phyloP scores from a whole-genome alignment of 2,329 filamentous ascomycete genomes.

The Zopfia rhizophila region DNA sequence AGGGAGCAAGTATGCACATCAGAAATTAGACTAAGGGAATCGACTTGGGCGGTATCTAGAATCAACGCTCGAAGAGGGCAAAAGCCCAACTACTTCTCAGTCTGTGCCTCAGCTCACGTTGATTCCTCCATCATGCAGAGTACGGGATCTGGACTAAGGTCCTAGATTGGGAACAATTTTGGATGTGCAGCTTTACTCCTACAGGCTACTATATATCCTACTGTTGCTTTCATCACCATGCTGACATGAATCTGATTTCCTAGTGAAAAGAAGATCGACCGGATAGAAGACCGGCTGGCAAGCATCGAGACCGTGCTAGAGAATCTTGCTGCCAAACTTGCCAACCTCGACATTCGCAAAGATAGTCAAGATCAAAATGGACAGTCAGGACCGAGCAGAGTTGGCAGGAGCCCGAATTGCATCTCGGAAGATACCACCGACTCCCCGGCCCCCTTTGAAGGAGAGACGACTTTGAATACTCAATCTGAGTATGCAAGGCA shows the following conservation, averaged over 20 bases:
- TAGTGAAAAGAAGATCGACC: slow-evolving; percentile 65
- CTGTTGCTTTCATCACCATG: too few species aligned
- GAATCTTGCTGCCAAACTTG: slow-evolving; percentile 44
- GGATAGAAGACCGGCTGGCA: slow-evolving; percentile 61
- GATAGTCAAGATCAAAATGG: slow-evolving; percentile 33
- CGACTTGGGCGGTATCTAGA: too few species aligned
- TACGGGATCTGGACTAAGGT: too few species aligned
- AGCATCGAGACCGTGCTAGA: slow-evolving; percentile 59
- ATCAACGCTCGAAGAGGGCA: too few species aligned
- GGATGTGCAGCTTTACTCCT: too few species aligned
- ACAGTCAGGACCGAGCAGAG: slow-evolving; percentile 36
- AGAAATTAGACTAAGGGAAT: too few species aligned
- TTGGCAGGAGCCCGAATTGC: slow-evolving; percentile 22
- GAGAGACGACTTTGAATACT: slow-evolving; percentile 60
- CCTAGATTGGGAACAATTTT: too few species aligned
- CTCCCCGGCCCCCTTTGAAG: slow-evolving; percentile 55
- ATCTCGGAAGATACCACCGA: slow-evolving; percentile 35
- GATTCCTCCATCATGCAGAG: too few species aligned
- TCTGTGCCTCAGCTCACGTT: too few species aligned
- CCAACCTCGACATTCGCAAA: slow-evolving; percentile 35
- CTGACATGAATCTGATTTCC: too few species aligned
- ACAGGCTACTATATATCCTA: neutral
- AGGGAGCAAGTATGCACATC: slow-evolving; percentile 6
- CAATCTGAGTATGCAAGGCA: slow-evolving; percentile 61
- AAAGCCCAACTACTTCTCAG: too few species aligned